A percentile compares a stretch with the other conserved stretches of the same genome.
Conservation (phyloP, 1,284 basidiomycete genomes). For the Ganoderma meredithae region DNA sequence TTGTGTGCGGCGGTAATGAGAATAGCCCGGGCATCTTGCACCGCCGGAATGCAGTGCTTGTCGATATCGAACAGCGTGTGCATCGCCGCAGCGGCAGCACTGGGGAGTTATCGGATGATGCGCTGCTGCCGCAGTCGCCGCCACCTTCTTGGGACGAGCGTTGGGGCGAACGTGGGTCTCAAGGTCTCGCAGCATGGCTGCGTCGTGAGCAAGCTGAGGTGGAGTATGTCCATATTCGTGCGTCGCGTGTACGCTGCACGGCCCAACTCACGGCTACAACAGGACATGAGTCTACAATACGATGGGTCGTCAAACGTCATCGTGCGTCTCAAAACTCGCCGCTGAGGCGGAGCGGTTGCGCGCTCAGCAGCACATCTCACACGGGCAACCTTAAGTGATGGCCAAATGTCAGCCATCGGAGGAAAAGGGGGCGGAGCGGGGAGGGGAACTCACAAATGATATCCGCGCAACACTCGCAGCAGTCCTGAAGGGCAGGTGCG, state of each 20-base stretch:
- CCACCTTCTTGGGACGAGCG: not conserved
- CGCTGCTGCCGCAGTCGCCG: not conserved
- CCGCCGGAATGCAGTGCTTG: conserved; percentile 3
- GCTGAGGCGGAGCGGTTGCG: not conserved
- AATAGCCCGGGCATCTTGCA: not conserved
- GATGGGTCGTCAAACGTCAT: conserved; percentile 9
- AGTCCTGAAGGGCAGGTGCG: conserved; percentile 39
- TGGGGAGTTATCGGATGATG: not conserved
- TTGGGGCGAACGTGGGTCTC: not conserved
- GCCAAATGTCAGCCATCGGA: conserved; percentile 5
- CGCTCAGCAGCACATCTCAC: conserved; percentile 51
- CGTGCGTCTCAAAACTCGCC: conserved; percentile 1
- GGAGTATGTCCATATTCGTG: conserved; percentile 3
- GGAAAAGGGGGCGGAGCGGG: not conserved
- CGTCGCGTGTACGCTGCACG: conserved; percentile 17
- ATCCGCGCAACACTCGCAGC: conserved; percentile 52
- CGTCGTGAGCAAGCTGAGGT: not conserved
- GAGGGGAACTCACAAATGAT: conserved; percentile 48
- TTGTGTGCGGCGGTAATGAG: not conserved
- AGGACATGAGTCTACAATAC: conserved; percentile 8
- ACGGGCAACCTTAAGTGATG: conserved; percentile 47
- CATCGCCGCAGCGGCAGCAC: not conserved
- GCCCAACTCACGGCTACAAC: conserved; percentile 11
- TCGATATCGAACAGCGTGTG: not conserved
- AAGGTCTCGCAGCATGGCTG: not conserved